These are phyloP conservation scores for Lactarius tabidus DNA, from an alignment of 768 basidiomycete genomes.

Conservation along the genomic window DNA sequence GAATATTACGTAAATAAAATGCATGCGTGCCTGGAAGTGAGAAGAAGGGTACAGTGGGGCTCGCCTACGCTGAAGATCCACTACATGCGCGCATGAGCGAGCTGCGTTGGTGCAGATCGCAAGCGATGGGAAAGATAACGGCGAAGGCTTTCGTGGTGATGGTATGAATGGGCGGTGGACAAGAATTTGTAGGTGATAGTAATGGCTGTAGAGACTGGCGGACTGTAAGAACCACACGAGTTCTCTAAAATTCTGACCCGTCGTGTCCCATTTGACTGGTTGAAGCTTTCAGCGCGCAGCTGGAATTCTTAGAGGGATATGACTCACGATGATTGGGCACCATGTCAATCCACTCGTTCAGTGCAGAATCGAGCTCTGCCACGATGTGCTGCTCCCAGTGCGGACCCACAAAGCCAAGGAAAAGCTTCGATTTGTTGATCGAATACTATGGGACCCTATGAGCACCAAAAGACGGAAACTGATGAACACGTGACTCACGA, in stretches of 20 bases:
- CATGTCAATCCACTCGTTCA: constrained; percentile 45
- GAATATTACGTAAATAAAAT: neutral
- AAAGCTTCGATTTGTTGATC: constrained; percentile 58
- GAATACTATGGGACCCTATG: constrained; percentile 50
- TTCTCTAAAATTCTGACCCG: constrained; percentile 22
- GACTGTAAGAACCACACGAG: constrained; percentile 34
- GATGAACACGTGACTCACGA: constrained; percentile 37
- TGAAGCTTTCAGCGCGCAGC: neutral
- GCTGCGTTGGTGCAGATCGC: constrained; percentile 52
- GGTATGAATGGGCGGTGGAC: constrained; percentile 49
- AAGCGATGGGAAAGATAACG: constrained; percentile 41
- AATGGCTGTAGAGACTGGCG: constrained; percentile 38
- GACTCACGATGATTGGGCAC: constrained; percentile 38
- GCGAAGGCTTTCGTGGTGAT: constrained; percentile 33
- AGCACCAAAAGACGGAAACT: neutral
- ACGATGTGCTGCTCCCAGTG: constrained; percentile 48
- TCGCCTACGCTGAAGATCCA: constrained; percentile 35
- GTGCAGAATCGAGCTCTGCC: constrained; percentile 43
- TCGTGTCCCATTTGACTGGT: constrained; percentile 28
- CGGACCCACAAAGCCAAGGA: constrained; percentile 48
- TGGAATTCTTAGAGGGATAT: neutral
- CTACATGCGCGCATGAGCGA: constrained; percentile 42
- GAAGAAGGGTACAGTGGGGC: constrained; percentile 24
- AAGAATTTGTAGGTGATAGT: constrained; percentile 43
- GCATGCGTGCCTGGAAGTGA: constrained; percentile 19